Evolutionary conservation across 805 yeast species (phyloP).

Genomic region (Ascoidea rubescens): DNA sequence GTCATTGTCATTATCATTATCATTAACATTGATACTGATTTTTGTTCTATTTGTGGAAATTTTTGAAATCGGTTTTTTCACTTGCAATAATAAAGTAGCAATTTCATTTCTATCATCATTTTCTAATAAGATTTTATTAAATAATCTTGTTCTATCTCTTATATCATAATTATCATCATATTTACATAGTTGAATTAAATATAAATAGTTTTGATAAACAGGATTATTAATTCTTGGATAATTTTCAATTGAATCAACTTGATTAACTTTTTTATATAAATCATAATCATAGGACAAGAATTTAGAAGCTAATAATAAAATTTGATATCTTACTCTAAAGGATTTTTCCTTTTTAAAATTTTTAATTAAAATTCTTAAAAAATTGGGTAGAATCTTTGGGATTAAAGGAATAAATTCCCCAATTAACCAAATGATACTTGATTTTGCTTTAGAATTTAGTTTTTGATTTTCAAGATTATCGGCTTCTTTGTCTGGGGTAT

Average conservation of each 20-base stretch:
- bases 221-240: conserved; percentile 22
- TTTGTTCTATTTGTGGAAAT: conserved; percentile 5
- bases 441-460: conserved; percentile 41
- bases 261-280: conserved; percentile 17
- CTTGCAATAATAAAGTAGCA: conserved; percentile 59
- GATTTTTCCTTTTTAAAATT: conserved; percentile 37
- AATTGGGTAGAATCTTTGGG: conserved; percentile 55
- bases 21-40: too few species aligned
- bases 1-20: too few species aligned
- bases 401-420: conserved; percentile 57
- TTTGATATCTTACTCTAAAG: conserved; percentile 52
- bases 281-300: conserved; percentile 43
- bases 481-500: not conserved
- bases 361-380: conserved; percentile 43
- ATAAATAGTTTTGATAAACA: conserved; percentile 39
- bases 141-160: conserved; percentile 73
- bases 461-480: conserved; percentile 1
- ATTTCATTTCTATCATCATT: conserved; percentile 38
- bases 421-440: conserved; percentile 80
- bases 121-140: conserved; percentile 41
- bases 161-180: conserved; percentile 68
- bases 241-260: conserved; percentile 12
- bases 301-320: conserved; percentile 63
- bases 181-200: conserved; percentile 48
- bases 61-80: conserved; percentile 56